A percentile compares a stretch with the other conserved stretches of the same genome.
phyloP scores from a whole-genome alignment of 2,329 filamentous ascomycete species.

The Aspergillus puulaauensis region DNA sequence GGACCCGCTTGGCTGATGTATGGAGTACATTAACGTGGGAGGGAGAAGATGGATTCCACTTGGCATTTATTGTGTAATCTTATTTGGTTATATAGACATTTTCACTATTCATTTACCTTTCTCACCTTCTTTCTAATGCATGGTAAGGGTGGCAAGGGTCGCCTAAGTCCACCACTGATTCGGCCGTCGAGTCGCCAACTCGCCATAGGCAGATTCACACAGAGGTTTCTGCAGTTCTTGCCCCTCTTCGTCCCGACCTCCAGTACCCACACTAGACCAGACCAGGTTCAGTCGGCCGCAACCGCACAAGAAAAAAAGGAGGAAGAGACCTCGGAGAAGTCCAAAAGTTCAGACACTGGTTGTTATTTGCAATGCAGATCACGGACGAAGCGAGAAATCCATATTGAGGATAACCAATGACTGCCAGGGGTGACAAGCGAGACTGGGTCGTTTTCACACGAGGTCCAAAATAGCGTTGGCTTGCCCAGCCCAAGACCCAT shows the following conservation, averaged over 20 bases:
- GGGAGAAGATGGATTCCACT: constrained; percentile 3
- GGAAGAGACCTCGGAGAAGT: neutral
- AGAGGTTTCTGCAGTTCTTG: neutral
- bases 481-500: neutral
- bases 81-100: constrained; percentile 5
- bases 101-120: neutral
- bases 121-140: neutral
- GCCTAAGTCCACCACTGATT: too few species aligned
- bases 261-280: neutral
- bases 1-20: constrained; percentile 10
- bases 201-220: too few species aligned
- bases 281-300: neutral
- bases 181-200: too few species aligned
- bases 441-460: neutral
- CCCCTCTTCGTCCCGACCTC: neutral
- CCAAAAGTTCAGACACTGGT: neutral
- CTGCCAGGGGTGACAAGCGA: neutral
- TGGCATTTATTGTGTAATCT: constrained; percentile 7
- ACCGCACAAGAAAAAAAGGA: neutral
- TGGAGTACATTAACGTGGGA: constrained; percentile 8
- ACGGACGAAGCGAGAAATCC: neutral
- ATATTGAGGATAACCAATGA: neutral
- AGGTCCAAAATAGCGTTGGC: constrained; percentile 2
- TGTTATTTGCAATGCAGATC: neutral
- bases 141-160: neutral